These are phyloP conservation scores for Penicillium canescens DNA, from an alignment of 495 filamentous ascomycete genomes.

Conservation along the genomic window DNA sequence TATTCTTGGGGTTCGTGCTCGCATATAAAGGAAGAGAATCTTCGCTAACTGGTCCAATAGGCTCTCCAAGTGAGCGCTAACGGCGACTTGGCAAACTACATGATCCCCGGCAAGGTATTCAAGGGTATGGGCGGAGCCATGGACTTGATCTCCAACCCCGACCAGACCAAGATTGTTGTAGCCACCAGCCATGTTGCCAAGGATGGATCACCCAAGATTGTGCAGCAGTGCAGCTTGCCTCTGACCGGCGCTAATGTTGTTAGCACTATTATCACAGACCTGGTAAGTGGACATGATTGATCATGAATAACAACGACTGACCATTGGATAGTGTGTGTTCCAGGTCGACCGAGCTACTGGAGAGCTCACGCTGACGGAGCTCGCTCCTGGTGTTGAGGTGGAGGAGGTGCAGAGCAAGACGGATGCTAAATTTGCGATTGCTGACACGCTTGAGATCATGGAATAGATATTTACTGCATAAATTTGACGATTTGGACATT, in stretches of 20 bases:
- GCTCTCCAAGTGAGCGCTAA: constrained; percentile 84
- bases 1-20: constrained; percentile 61
- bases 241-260: constrained; percentile 84
- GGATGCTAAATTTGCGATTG: constrained; percentile 73
- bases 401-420: constrained; percentile 87
- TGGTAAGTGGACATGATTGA: constrained; percentile 53
- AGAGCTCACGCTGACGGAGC: constrained; percentile 77
- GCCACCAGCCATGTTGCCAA: constrained; percentile 91
- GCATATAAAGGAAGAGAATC: too few relatives aligned
- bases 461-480: constrained; percentile 40
- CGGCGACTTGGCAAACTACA: constrained; percentile 89
- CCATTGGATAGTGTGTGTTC: constrained; percentile 63
- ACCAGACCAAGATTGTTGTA: constrained; percentile 84
- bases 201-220: constrained; percentile 85
- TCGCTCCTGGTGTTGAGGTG: constrained; percentile 80
- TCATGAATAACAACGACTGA: not conserved
- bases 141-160: constrained; percentile 87
- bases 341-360: constrained; percentile 75
- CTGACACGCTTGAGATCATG: constrained; percentile 74
- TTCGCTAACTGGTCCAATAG: constrained; percentile 14
- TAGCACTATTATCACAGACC: constrained; percentile 87
- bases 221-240: constrained; percentile 81
- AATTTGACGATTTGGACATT: too few relatives aligned
- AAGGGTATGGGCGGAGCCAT: constrained; percentile 97
- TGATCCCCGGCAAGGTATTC: constrained; percentile 84